Evolutionary conservation across 1,139 yeast genomes (phyloP), one percentile per base, ranked within the genome.

Genomic region (Hyphopichia fennica): DNA sequence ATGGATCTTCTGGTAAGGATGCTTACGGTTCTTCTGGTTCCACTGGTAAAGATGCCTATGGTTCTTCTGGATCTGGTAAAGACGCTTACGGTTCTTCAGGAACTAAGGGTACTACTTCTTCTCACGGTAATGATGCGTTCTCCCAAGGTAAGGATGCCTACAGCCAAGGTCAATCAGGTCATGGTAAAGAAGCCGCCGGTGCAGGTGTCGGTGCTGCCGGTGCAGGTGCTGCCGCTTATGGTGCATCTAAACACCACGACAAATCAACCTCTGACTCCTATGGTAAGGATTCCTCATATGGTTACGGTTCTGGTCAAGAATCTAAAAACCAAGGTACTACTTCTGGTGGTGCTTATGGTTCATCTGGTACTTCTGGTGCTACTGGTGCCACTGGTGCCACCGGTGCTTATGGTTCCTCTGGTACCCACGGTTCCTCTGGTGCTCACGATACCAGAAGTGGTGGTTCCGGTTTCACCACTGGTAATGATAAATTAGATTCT

Each of bases 401-500:
- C 16, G n/a, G 25, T 35, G 15, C 41, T 16, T 35, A 30, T 31
- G 28, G 32, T 18, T 35, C 27, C 17, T n/a, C 39, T 15, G 40
- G 35, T 35, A 19, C 40, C 3, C 20, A 20, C 17, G 40, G 39
- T 15, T 28, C 22, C 35, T 29, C 30, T 35, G 44, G 44, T 19
- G 18, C 19, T n/a, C n/a, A n/a, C n/a, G n/a, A n/a, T n/a, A 34
- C 40, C 14, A 13, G 41, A n/a, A 40, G 42, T 27, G 35, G 32
- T 25, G 39, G 39, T 20, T 41, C 50, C 20, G 57, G 58, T 9
- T 66, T 68, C 56, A 42, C 66, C 35, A 67, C 72, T 32, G 71
- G 73, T 31, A 65, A 67, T 58, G 49, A 53, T 41, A 56, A 60
- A 36, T 63, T 67, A 52, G 72, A 67, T 44, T 42, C 53, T 36